Conservation (phyloP, 2,329 filamentous ascomycete species). For the Trichophyton benhamiae region DNA sequence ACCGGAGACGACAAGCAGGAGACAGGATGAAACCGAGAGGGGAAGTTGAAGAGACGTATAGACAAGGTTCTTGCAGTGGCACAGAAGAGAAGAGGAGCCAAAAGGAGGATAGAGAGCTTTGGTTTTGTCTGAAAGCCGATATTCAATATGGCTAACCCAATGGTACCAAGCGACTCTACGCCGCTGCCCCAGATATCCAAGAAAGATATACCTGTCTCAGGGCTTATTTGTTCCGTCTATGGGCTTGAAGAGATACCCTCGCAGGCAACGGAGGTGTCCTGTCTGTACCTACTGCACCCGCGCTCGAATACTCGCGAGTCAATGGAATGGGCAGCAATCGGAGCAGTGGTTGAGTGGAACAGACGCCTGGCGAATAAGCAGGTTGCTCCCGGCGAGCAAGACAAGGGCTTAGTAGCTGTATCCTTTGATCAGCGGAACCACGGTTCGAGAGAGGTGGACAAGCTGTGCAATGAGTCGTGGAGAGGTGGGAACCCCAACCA, state of each 20-base stretch:
- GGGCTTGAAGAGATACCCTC: conserved; percentile 62
- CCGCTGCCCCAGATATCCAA: conserved; percentile 42
- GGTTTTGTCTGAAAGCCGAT: background rate
- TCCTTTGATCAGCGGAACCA: conserved; percentile 92
- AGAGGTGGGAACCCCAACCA: conserved; percentile 64
- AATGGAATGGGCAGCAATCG: conserved; percentile 65
- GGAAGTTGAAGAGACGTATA: background rate
- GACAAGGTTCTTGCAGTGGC: background rate
- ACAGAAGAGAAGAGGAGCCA: background rate
- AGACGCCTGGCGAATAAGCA: conserved; percentile 24
- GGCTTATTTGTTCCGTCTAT: conserved; percentile 67
- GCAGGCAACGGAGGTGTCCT: conserved; percentile 48
- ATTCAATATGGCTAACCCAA: conserved; percentile 24
- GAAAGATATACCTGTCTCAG: conserved; percentile 58
- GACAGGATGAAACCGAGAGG: background rate
- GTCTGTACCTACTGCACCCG: conserved; percentile 86
- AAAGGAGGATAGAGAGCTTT: background rate
- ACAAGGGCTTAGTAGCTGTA: conserved; percentile 60
- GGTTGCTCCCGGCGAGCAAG: conserved; percentile 17
- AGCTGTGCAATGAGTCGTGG: conserved; percentile 65
- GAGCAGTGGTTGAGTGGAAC: conserved; percentile 58
- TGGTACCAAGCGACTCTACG: conserved; percentile 19
- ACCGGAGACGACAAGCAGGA: background rate
- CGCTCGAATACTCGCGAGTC: conserved; percentile 56
- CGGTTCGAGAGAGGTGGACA: conserved; percentile 57